Percentiles rank a stretch among this genome's conserved stretches.
Conservation (phyloP, 352 stramenopile species). For the Pythium periplocum region DNA sequence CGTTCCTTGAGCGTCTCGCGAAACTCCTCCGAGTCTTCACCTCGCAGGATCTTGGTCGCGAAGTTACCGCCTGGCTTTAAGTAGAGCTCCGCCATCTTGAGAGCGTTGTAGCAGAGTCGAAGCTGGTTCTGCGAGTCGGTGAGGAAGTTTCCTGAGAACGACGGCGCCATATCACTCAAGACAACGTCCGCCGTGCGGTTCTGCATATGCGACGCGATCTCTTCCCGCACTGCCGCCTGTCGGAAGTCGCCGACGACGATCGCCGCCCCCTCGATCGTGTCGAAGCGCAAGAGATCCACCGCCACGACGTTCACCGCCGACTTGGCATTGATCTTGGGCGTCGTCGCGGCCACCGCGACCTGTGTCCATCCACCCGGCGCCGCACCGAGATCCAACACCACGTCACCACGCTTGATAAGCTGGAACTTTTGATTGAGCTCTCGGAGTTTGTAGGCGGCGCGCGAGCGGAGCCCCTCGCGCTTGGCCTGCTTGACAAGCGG, state of each 20-base stretch:
- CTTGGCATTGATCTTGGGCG: slow-evolving; percentile 9
- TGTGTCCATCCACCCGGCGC: slow-evolving; percentile 84
- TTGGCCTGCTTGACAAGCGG: slow-evolving; percentile 84
- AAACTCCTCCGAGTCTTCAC: slow-evolving; percentile 75
- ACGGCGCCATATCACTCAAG: slow-evolving; percentile 87
- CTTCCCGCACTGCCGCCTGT: slow-evolving; percentile 35
- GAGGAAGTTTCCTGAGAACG: slow-evolving; percentile 74
- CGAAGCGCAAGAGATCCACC: slow-evolving; percentile 67
- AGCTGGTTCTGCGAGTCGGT: slow-evolving; percentile 75
- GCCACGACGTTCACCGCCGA: slow-evolving; percentile 49
- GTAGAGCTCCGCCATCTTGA: slow-evolving; percentile 82
- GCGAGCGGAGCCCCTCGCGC: slow-evolving; percentile 71
- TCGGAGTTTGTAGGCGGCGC: slow-evolving; percentile 77
- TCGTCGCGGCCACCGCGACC: slow-evolving; percentile 59
- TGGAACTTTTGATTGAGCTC: slow-evolving; percentile 82
- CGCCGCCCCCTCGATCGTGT: slow-evolving; percentile 58
- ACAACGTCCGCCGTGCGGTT: slow-evolving; percentile 64
- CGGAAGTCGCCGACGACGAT: slow-evolving; percentile 84
- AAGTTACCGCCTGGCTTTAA: slow-evolving; percentile 72
- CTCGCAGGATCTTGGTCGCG: slow-evolving; percentile 76
- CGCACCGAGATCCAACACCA: slow-evolving; percentile 80
- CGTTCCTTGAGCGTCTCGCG: slow-evolving; percentile 60
- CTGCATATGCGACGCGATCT: slow-evolving; percentile 48
- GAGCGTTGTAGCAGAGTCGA: slow-evolving; percentile 79
- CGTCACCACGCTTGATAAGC: slow-evolving; percentile 53